phyloP scores from a whole-genome alignment of 768 basidiomycete genomes.

The Lepiota brunneoincarnata region DNA sequence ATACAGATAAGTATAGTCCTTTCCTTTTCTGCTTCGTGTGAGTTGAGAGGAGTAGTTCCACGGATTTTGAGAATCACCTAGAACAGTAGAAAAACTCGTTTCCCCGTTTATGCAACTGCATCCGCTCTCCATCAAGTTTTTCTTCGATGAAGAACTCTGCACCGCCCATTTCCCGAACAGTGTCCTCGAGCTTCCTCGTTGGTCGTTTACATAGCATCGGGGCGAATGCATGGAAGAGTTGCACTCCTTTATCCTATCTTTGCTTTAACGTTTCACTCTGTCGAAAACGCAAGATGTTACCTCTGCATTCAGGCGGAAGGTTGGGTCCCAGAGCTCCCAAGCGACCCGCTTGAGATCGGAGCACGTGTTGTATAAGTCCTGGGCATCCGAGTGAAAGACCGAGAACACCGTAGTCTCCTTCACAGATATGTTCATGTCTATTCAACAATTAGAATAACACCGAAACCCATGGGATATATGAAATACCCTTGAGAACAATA shows the following conservation, averaged over 20 bases:
- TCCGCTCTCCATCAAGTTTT: conserved; percentile 95
- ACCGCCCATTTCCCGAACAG: conserved; percentile 81
- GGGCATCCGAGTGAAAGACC: conserved; percentile 92
- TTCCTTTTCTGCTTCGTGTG: conserved; percentile 64
- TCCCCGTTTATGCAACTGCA: conserved; percentile 92
- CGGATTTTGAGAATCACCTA: conserved; percentile 42
- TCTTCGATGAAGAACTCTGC: conserved; percentile 89
- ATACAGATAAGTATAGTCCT: conserved; percentile 89
- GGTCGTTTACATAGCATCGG: conserved; percentile 96
- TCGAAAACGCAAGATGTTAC: conserved; percentile 25
- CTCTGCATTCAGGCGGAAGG: conserved; percentile 59
- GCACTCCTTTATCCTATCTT: conserved; percentile 75
- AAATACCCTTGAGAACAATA: conserved; percentile 87
- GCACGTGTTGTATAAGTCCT: conserved; percentile 93
- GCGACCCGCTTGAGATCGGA: conserved; percentile 94
- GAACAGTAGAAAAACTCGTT: conserved; percentile 94
- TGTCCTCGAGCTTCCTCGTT: conserved; percentile 74
- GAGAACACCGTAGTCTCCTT: conserved; percentile 92
- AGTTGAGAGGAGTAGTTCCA: not conserved
- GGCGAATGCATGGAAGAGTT: conserved; percentile 82
- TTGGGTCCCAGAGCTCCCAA: conserved; percentile 83
- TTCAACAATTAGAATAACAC: not conserved
- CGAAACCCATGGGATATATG: not conserved
- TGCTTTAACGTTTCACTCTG: not conserved
- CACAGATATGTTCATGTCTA: conserved; percentile 90